Conservation (phyloP, 225 moss, liverwort and hornwort genomes). For the Sphagnum contortum region DNA sequence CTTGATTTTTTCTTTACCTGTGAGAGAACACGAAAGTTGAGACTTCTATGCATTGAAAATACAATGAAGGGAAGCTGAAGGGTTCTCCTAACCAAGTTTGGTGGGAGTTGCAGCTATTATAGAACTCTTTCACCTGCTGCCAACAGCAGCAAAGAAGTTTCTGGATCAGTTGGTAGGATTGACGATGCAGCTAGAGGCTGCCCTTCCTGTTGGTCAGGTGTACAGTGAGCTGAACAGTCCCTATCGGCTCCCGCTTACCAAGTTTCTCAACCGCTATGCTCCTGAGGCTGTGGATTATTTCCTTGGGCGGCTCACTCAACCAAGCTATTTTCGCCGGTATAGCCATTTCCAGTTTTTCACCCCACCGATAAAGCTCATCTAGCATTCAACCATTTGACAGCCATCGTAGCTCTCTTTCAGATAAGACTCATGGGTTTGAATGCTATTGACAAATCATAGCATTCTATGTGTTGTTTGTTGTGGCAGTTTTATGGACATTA, state of each 20-base stretch:
- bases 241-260: slow-evolving; percentile 87
- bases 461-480: neutral
- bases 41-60: too few species aligned
- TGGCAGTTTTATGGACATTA: slow-evolving; percentile 87
- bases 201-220: slow-evolving; percentile 90
- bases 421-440: too few species aligned
- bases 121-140: slow-evolving; percentile 94
- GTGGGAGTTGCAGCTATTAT: slow-evolving; percentile 76
- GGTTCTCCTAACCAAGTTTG: too few species aligned
- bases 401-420: too few species aligned
- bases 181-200: slow-evolving; percentile 93
- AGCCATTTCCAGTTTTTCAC: neutral
- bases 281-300: slow-evolving; percentile 98
- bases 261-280: slow-evolving; percentile 97
- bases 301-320: slow-evolving; percentile 79
- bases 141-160: slow-evolving; percentile 88
- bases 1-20: too few species aligned
- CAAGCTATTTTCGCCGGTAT: slow-evolving; percentile 84
- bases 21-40: too few species aligned
- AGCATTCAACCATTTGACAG: too few species aligned
- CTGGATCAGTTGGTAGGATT: slow-evolving; percentile 82
- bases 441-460: too few species aligned
- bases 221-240: slow-evolving; percentile 99
- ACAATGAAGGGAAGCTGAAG: too few species aligned
- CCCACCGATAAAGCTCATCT: too few species aligned